These are phyloP conservation scores for Nakazawaea molendinolei DNA, from an alignment of 805 yeast genomes.

Conservation along the genomic window DNA sequence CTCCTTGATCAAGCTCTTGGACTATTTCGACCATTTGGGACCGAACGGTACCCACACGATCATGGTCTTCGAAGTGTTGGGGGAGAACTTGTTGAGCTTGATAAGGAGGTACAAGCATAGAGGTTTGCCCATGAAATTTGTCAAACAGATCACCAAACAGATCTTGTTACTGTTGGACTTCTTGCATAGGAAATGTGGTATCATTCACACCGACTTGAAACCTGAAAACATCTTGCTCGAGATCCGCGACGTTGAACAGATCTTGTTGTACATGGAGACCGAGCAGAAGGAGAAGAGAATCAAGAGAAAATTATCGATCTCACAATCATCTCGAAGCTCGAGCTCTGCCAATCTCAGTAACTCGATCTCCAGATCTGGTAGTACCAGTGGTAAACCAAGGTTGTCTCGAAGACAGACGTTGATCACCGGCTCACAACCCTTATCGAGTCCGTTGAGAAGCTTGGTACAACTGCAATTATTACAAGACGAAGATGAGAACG, in stretches of 20 bases:
- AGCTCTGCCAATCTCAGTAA: background rate
- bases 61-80: slow-evolving; percentile 96
- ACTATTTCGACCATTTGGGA: slow-evolving; percentile 80
- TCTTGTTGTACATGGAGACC: slow-evolving; percentile 37
- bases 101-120: slow-evolving; percentile 60
- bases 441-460: slow-evolving; percentile 80
- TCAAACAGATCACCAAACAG: slow-evolving; percentile 52
- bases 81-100: slow-evolving; percentile 84
- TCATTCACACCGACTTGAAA: slow-evolving; percentile 70
- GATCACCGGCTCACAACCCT: slow-evolving; percentile 87
- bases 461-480: slow-evolving; percentile 25
- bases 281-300: slow-evolving; percentile 25
- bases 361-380: background rate
- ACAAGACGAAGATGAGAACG: slow-evolving; percentile 26
- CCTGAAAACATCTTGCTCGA: slow-evolving; percentile 64
- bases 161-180: slow-evolving; percentile 48
- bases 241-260: slow-evolving; percentile 45
- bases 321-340: slow-evolving; percentile 5
- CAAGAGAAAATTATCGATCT: slow-evolving; percentile 10
- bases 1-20: slow-evolving; percentile 74
- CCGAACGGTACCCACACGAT: slow-evolving; percentile 91
- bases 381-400: slow-evolving; percentile 15
- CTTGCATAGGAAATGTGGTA: slow-evolving; percentile 54
- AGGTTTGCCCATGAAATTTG: slow-evolving; percentile 44
- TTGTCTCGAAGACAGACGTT: slow-evolving; percentile 66